Conservation (phyloP, 805 yeast species). For the Yamadazyma nakazawae region DNA sequence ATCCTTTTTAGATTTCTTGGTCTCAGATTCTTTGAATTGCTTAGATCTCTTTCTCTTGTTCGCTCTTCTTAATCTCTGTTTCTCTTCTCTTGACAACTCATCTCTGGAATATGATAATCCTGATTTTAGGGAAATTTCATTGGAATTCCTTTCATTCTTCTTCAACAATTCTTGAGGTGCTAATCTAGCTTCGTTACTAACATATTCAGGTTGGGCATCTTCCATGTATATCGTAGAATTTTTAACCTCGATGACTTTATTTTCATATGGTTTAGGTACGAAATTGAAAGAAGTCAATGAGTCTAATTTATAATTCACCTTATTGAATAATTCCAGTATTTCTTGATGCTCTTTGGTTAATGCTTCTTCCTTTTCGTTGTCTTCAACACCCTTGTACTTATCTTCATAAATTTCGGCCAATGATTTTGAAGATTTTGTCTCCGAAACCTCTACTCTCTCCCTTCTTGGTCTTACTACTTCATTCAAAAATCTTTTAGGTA, state of each 20-base stretch:
- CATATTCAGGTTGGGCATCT: constrained; percentile 90
- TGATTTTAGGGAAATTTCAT: constrained; percentile 65
- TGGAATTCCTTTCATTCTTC: constrained; percentile 42
- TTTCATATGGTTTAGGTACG: constrained; percentile 83
- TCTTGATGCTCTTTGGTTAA: constrained; percentile 74
- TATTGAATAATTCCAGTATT: constrained; percentile 60
- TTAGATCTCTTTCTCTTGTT: constrained; percentile 76
- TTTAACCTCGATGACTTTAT: constrained; percentile 70
- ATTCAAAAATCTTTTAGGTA: constrained; percentile 67
- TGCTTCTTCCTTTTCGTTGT: constrained; percentile 57
- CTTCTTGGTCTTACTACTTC: constrained; percentile 52
- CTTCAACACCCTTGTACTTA: constrained; percentile 54
- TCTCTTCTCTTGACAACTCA: constrained; percentile 81
- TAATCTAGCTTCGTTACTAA: constrained; percentile 66
- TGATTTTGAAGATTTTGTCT: constrained; percentile 80
- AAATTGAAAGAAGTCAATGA: constrained; percentile 92
- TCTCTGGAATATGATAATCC: constrained; percentile 79
- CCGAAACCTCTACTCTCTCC: constrained; percentile 65
- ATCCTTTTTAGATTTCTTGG: constrained; percentile 44
- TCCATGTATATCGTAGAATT: constrained; percentile 89
- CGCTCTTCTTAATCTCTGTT: constrained; percentile 82
- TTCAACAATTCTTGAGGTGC: constrained; percentile 95
- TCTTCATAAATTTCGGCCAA: constrained; percentile 92
- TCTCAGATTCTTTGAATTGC: constrained; percentile 37
- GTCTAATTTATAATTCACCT: constrained; percentile 70